A percentile compares a stretch with the other conserved stretches of the same genome.
Evolutionary conservation across 2,329 filamentous ascomycete genomes (phyloP).

Genomic region (Blastomyces emzantsi): DNA sequence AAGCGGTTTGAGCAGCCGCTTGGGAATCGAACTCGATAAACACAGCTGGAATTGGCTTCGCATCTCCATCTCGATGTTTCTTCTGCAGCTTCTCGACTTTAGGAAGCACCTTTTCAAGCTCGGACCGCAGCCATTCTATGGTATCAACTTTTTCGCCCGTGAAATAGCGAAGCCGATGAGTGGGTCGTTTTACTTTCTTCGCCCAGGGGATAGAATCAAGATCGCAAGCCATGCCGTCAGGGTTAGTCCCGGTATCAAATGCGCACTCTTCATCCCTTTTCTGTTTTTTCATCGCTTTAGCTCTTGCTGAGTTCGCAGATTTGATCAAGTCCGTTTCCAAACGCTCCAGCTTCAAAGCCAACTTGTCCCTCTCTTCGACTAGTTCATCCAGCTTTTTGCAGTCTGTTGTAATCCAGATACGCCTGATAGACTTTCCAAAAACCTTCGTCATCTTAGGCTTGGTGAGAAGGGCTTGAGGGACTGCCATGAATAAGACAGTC

Average conservation of each 20-base stretch:
- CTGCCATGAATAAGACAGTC: slow-evolving; percentile 79
- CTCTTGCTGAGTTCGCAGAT: slow-evolving; percentile 59
- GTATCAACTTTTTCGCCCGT: slow-evolving; percentile 81
- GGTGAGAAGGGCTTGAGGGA: slow-evolving; percentile 68
- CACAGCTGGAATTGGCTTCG: slow-evolving; percentile 60
- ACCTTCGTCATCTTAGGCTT: slow-evolving; percentile 65
- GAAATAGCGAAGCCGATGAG: slow-evolving; percentile 58
- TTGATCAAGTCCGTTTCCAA: slow-evolving; percentile 83
- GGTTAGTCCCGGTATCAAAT: slow-evolving; percentile 23
- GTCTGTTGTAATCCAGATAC: slow-evolving; percentile 74
- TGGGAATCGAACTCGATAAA: slow-evolving; percentile 86
- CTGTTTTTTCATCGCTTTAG: slow-evolving; percentile 46
- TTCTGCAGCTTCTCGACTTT: slow-evolving; percentile 58
- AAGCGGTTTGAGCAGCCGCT: slow-evolving; percentile 73
- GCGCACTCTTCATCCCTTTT: slow-evolving; percentile 16
- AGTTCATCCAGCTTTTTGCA: slow-evolving; percentile 66
- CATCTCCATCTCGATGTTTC: slow-evolving; percentile 54
- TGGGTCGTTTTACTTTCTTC: slow-evolving; percentile 52
- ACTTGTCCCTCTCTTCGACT: slow-evolving; percentile 69
- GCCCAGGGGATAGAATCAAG: slow-evolving; percentile 27
- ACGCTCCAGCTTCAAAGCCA: slow-evolving; percentile 67
- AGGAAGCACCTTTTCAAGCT: slow-evolving; percentile 62
- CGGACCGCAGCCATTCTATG: slow-evolving; percentile 71
- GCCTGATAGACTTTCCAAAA: slow-evolving; percentile 71
- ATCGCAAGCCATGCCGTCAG: slow-evolving; percentile 15